Evolutionary conservation across 352 stramenopile species (phyloP).

Genomic region (Globisporangium lucens): DNA sequence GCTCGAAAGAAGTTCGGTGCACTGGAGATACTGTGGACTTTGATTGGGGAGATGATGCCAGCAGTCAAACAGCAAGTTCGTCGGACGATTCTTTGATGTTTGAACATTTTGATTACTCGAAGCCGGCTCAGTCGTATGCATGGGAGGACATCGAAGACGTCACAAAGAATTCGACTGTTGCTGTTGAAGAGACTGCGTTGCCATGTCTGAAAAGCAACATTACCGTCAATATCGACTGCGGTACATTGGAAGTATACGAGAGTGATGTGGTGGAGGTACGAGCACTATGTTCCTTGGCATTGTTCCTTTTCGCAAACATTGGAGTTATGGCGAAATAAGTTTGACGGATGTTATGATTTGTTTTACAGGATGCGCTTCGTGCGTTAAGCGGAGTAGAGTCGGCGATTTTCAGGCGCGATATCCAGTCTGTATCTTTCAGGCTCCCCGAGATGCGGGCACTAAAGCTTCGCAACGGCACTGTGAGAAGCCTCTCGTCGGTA

Average conservation of each 20-base stretch:
- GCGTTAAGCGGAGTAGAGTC: constrained; percentile 66
- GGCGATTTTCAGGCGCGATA: constrained; percentile 43
- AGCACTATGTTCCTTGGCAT: neutral
- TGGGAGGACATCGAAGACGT: constrained; percentile 48
- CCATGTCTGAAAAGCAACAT: constrained; percentile 14
- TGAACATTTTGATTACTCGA: constrained; percentile 1
- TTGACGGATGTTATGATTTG: neutral
- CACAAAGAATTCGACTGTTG: neutral
- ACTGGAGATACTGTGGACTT: neutral
- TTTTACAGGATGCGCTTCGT: constrained; percentile 49
- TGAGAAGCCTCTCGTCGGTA: constrained; percentile 37
- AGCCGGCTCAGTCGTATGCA: constrained; percentile 16
- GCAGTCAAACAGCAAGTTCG: constrained; percentile 19
- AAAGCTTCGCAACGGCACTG: constrained; percentile 37
- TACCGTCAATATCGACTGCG: constrained; percentile 6
- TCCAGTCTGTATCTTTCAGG: constrained; percentile 35
- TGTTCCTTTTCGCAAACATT: neutral
- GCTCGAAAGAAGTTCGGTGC: constrained; percentile 26
- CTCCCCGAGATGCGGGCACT: constrained; percentile 41
- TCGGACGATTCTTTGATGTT: constrained; percentile 1
- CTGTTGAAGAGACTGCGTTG: constrained; percentile 17
- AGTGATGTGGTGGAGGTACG: constrained; percentile 56
- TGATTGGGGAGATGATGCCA: constrained; percentile 16
- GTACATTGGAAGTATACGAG: constrained; percentile 46
- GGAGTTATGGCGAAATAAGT: neutral